Evolutionary conservation across 805 yeast genomes (phyloP).

Genomic region (Naumovozyma castellii): DNA sequence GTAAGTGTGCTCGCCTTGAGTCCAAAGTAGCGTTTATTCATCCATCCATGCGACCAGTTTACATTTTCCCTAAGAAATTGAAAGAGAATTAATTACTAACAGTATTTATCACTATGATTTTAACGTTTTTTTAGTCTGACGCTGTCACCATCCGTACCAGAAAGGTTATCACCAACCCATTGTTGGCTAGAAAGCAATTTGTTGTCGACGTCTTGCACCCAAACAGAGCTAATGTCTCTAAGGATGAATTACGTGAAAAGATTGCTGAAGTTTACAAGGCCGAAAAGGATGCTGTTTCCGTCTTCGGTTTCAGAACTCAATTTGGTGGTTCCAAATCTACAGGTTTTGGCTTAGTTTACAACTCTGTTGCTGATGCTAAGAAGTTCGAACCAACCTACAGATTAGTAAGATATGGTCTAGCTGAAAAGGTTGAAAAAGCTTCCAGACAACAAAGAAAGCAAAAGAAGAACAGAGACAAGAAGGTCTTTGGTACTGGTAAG

Average conservation of each 20-base stretch:
- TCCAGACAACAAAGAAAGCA: conserved; percentile 99
- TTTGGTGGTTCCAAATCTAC: conserved; percentile 99
- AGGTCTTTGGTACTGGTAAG: conserved; percentile 95
- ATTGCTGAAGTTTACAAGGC: conserved; percentile 79
- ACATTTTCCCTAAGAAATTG: too few relatives aligned
- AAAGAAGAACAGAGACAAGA: conserved; percentile 98
- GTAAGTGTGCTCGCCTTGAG: too few relatives aligned
- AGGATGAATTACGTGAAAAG: conserved; percentile 95
- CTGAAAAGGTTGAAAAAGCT: conserved; percentile 87
- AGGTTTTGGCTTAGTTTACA: conserved; percentile 97
- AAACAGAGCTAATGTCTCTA: conserved; percentile 95
- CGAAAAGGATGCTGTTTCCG: conserved; percentile 88
- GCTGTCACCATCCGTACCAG: conserved; percentile 98
- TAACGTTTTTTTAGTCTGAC: conserved; percentile 58
- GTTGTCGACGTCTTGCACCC: conserved; percentile 99
- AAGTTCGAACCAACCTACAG: conserved; percentile 98
- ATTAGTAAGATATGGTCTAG: conserved; percentile 96
- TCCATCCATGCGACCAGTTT: too few relatives aligned
- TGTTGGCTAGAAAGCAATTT: conserved; percentile 97
- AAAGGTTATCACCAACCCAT: conserved; percentile 95
- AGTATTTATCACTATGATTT: neutral
- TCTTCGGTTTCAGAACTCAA: conserved; percentile 97
- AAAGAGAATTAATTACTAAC: neutral
- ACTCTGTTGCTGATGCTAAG: conserved; percentile 92
- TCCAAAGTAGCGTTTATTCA: too few relatives aligned